phyloP scores from a whole-genome alignment of 1,139 yeast species.

The Hyphopichia khmerensis region DNA sequence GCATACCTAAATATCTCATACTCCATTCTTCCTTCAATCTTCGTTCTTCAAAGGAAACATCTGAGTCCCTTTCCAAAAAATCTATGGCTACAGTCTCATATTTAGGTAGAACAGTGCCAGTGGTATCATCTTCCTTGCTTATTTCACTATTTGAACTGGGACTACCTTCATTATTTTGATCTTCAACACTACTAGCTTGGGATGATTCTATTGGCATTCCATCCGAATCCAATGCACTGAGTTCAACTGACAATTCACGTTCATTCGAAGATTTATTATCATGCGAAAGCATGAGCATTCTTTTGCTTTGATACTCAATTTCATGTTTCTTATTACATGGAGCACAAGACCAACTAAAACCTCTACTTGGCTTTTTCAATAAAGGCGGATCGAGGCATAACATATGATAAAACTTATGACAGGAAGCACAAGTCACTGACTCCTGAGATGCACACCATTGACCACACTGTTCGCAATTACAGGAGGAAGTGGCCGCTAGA shows the following conservation, averaged over 20 bases:
- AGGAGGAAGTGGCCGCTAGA: slow-evolving; percentile 49
- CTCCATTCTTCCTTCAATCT: slow-evolving; percentile 72
- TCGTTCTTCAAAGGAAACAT: slow-evolving; percentile 44
- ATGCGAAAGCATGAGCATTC: slow-evolving; percentile 41
- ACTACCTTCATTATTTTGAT: slow-evolving; percentile 5
- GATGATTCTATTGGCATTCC: slow-evolving; percentile 6
- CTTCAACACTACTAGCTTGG: slow-evolving; percentile 4
- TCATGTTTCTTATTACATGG: slow-evolving; percentile 55
- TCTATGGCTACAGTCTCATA: slow-evolving; percentile 62
- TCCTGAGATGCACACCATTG: slow-evolving; percentile 83
- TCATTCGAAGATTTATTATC: slow-evolving; percentile 46
- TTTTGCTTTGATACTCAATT: slow-evolving; percentile 26
- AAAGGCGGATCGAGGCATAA: slow-evolving; percentile 86
- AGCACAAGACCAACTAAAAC: slow-evolving; percentile 94
- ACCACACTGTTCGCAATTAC: slow-evolving; percentile 68
- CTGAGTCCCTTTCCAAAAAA: slow-evolving; percentile 47
- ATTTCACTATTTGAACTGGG: background rate
- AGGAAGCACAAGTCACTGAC: slow-evolving; percentile 80
- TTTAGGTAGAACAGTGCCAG: slow-evolving; percentile 35
- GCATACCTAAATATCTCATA: slow-evolving; percentile 76
- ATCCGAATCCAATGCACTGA: slow-evolving; percentile 20
- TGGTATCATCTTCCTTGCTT: slow-evolving; percentile 7
- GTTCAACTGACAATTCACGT: slow-evolving; percentile 25
- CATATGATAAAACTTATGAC: slow-evolving; percentile 72
- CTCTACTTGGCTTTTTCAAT: slow-evolving; percentile 75